Evolutionary conservation across 306 rosid genomes (phyloP).

Genomic region (Trifolium repens): DNA sequence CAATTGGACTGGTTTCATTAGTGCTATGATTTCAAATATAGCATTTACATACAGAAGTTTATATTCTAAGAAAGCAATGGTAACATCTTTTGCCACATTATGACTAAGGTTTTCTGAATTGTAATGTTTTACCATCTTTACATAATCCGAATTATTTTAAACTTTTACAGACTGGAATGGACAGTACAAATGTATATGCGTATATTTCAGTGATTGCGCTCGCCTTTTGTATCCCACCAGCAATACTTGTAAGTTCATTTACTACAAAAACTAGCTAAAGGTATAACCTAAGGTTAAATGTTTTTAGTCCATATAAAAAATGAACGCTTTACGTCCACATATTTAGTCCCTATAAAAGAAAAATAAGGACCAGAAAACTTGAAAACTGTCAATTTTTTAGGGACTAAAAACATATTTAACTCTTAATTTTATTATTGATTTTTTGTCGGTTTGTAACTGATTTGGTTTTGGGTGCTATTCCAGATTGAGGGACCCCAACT

Average conservation of each 20-base stretch:
- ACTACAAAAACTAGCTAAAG: not conserved
- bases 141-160: not conserved
- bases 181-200: constrained; percentile 20
- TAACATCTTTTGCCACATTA: not conserved
- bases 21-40: constrained; percentile 32
- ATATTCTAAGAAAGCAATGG: constrained; percentile 34
- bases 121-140: not conserved
- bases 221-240: constrained; percentile 24
- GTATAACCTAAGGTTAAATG: not conserved
- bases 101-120: not conserved
- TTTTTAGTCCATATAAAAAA: not conserved
- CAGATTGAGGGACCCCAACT: constrained; percentile 32
- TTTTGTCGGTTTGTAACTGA: not conserved
- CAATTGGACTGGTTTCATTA: constrained; percentile 30
- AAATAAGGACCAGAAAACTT: not conserved
- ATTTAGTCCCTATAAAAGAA: not conserved
- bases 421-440: not conserved
- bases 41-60: constrained; percentile 32
- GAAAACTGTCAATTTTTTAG: no score
- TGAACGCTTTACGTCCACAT: not conserved
- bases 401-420: not conserved
- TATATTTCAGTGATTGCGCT: constrained; percentile 23
- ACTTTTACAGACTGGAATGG: constrained; percentile 24
- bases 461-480: not conserved
- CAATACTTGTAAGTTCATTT: constrained; percentile 24